Conservation (phyloP, 2,329 filamentous ascomycete species). For the Pseudogymnoascus sp. region DNA sequence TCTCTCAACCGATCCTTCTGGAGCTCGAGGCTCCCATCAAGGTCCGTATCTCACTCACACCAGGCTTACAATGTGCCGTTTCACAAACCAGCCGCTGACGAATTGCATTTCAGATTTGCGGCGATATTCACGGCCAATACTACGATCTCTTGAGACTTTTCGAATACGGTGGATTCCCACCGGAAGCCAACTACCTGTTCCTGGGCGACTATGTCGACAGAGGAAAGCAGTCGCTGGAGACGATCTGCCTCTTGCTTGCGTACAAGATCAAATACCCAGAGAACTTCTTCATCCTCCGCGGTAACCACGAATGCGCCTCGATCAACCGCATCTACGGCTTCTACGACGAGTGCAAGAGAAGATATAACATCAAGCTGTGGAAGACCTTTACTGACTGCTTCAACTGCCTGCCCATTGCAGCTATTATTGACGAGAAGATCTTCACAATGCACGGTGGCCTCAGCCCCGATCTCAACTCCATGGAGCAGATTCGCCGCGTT, state of each 20-base stretch:
- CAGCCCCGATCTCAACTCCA: conserved; percentile 95
- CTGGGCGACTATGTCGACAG: conserved; percentile 97
- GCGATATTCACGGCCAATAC: conserved; percentile 98
- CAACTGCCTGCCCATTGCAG: conserved; percentile 96
- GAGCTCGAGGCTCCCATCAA: conserved; percentile 98
- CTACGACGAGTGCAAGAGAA: conserved; percentile 98
- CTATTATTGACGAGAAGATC: conserved; percentile 99
- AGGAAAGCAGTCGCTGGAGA: conserved; percentile 98
- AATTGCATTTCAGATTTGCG: conserved; percentile 65
- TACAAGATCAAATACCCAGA: conserved; percentile 99
- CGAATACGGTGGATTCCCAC: conserved; percentile 96
- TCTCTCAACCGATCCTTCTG: conserved; percentile 94
- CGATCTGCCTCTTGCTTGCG: conserved; percentile 88
- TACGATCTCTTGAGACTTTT: conserved; percentile 95
- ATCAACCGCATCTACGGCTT: conserved; percentile 99
- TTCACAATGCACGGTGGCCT: conserved; percentile 99
- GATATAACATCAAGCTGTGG: conserved; percentile 99
- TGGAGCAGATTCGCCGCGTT: conserved; percentile 98
- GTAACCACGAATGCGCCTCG: conserved; percentile 97
- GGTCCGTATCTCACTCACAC: conserved; percentile 45
- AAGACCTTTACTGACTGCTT: conserved; percentile 99
- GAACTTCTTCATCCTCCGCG: conserved; percentile 98
- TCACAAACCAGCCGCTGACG: not conserved
- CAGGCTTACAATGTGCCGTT: not conserved
- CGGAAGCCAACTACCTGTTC: conserved; percentile 98